Evolutionary conservation across 805 yeast genomes (phyloP).

Genomic region (Sporopachydermia quercuum): DNA sequence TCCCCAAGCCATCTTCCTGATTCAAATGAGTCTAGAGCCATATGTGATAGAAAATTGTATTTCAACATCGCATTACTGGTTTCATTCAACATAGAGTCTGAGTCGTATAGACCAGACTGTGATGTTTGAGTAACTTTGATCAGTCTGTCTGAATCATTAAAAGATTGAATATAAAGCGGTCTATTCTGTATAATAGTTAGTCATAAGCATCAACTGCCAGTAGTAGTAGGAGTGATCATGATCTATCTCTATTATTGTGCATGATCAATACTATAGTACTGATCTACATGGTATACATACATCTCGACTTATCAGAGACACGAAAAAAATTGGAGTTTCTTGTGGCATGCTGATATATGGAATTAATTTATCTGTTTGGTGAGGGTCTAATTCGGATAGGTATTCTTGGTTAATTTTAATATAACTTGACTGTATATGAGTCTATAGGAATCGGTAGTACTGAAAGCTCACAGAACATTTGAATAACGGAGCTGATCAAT

Average conservation of each 20-base stretch:
- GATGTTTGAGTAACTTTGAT: background rate
- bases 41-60: slow-evolving; percentile 59
- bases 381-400: too few species aligned
- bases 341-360: too few species aligned
- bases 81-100: slow-evolving; percentile 2
- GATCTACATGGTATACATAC: background rate
- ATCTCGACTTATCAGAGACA: background rate
- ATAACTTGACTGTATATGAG: too few species aligned
- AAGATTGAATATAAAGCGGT: slow-evolving; percentile 2
- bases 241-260: too few species aligned
- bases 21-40: slow-evolving; percentile 57
- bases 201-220: too few species aligned
- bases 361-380: too few species aligned
- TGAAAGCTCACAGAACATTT: too few species aligned
- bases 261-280: background rate
- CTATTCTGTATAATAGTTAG: background rate
- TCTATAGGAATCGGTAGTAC: too few species aligned
- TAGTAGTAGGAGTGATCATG: too few species aligned
- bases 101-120: background rate
- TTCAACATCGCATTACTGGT: slow-evolving; percentile 33
- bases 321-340: background rate
- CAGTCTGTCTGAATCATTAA: background rate
- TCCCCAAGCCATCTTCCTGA: slow-evolving; percentile 31
- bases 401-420: too few species aligned
- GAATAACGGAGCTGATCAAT: too few species aligned